Base-by-base conservation (phyloP, 495 filamentous ascomycete genomes). In the Aspergillus egyptiacus region DNA sequence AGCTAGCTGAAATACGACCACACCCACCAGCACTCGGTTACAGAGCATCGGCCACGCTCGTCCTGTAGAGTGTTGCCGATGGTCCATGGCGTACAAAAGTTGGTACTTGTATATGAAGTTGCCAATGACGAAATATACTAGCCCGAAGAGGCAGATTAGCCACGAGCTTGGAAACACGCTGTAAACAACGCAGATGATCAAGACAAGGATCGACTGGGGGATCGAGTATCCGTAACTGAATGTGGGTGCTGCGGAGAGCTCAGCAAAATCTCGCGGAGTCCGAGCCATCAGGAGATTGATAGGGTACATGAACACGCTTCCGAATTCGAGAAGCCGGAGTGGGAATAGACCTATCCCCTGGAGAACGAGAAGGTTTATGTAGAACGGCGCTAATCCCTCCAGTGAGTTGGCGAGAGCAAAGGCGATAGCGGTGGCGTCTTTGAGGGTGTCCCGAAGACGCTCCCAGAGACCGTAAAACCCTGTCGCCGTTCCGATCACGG, bases 31-130 rank as follows among this genome's bases (percentile, higher is more conserved):
- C 22, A 96, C 73, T 15, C 94, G 83, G 53, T 90, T 87, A 67
- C 91, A 96, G 30, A 96, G 94, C 74, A 97, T 93, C 17, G 83
- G 79, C 94, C 94, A 99, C 2, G 90, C 90, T 49, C 82, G 80
- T 24, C 94, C 94, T 0, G 93, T 96, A 5, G 93, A 90, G 61
- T 97, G 91, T 51, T 95, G 90, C 6, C 87, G 84, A 59, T 97
- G 90, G 62, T 97, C 90, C 94, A 99, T 97, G 8, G 94, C 89
- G 64, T 97, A 99, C 4, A 99, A 73, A 5, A 99, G 75, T 67
- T 97, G 94, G 60, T 97, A 97, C 63, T 99, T 99, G 77, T 97
- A 95, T 22, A 89, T 91, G 59, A 91, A 95, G 57, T 87, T 84
- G 20, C 94, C 94, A 32, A 96, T 75, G 11, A 80, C 69, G 59